These are phyloP conservation scores for Alternaria sp. DNA, from an alignment of 2,329 filamentous ascomycete species.

Conservation along the genomic window DNA sequence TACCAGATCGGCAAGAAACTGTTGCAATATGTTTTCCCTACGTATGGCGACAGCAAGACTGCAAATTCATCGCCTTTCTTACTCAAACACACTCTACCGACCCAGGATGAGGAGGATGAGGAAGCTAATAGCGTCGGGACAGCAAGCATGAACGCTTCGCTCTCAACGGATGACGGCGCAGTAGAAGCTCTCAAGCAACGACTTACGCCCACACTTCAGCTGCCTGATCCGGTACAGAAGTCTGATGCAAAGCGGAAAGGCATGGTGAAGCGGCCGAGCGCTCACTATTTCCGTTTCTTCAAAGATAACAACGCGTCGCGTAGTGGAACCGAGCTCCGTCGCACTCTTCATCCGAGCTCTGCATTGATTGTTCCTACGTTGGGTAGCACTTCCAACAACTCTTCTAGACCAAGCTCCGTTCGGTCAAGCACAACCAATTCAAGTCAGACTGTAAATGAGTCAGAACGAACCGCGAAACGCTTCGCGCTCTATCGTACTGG, in stretches of 20 bases:
- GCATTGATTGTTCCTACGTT: constrained; percentile 23
- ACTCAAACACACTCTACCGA: constrained; percentile 61
- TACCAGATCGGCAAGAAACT: constrained; percentile 90
- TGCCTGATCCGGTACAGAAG: constrained; percentile 55
- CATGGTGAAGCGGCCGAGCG: constrained; percentile 35
- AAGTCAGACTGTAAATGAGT: constrained; percentile 37
- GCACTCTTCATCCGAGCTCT: constrained; percentile 42
- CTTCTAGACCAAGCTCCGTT: constrained; percentile 42
- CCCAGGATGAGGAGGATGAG: constrained; percentile 60
- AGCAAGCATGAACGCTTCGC: constrained; percentile 28
- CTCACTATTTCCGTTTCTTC: constrained; percentile 49
- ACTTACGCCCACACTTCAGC: constrained; percentile 79
- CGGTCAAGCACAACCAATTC: constrained; percentile 39
- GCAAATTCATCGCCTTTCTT: constrained; percentile 71
- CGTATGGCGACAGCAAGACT: constrained; percentile 62
- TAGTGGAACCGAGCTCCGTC: constrained; percentile 42
- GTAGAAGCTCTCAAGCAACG: constrained; percentile 82
- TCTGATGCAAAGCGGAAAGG: constrained; percentile 39
- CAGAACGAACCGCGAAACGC: constrained; percentile 49
- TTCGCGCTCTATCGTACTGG: constrained; percentile 52
- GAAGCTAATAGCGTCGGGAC: constrained; percentile 44
- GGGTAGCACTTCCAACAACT: constrained; percentile 15
- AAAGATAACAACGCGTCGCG: constrained; percentile 42
- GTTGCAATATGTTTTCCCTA: constrained; percentile 98
- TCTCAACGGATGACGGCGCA: constrained; percentile 57